phyloP scores from a whole-genome alignment of 1,284 basidiomycete species.

The Tylopilus orsonianus region DNA sequence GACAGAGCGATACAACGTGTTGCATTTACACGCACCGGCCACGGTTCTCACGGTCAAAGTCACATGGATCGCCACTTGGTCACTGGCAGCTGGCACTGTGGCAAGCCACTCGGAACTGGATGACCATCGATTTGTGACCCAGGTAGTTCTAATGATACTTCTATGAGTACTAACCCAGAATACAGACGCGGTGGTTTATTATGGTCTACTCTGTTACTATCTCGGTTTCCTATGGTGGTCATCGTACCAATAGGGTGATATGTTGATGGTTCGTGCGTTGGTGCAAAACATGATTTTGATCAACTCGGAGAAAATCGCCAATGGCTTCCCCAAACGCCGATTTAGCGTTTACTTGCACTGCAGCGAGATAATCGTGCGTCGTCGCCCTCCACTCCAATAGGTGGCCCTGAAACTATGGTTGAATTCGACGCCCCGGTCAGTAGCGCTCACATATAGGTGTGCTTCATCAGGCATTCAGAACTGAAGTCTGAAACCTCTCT shows the following conservation, averaged over 20 bases:
- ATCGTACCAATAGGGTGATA: no score
- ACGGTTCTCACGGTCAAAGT: not conserved
- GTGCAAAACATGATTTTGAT: slow-evolving; percentile 27
- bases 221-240: no score
- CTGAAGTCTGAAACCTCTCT: slow-evolving; percentile 16
- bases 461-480: slow-evolving; percentile 29
- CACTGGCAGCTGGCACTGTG: no score
- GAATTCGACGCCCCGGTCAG: slow-evolving; percentile 15
- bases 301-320: slow-evolving; percentile 22
- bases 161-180: no score
- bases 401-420: slow-evolving; percentile 23
- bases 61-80: not conserved
- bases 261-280: slow-evolving; percentile 23
- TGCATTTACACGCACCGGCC: no score
- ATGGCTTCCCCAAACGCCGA: slow-evolving; percentile 27
- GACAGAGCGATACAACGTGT: no score
- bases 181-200: no score
- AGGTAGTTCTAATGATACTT: not conserved
- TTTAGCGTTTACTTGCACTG: slow-evolving; percentile 28
- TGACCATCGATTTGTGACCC: not conserved
- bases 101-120: no score
- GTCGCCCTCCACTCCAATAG: slow-evolving; percentile 5
- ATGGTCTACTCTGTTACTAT: no score
- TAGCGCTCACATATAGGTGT: slow-evolving; percentile 26
- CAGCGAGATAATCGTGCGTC: slow-evolving; percentile 24